phyloP scores from a whole-genome alignment of 768 basidiomycete genomes.

The Chiua virens region DNA sequence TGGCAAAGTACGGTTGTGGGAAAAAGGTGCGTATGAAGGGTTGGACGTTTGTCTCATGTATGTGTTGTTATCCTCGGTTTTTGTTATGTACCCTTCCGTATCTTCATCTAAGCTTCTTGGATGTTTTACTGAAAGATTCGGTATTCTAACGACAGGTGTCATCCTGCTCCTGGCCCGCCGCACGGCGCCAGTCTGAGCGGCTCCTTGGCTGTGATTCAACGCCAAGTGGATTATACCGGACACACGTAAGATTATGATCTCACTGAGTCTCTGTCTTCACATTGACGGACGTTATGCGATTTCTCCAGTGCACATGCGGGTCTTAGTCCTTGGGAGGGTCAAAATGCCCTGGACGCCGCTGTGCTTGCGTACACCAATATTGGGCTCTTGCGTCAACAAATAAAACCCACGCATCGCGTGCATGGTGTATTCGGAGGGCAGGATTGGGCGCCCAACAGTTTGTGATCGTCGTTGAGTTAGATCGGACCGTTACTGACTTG shows the following conservation, averaged over 20 bases:
- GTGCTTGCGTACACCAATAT: slow-evolving; percentile 80
- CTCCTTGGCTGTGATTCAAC: slow-evolving; percentile 60
- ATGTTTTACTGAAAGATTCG: background rate
- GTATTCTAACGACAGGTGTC: slow-evolving; percentile 62
- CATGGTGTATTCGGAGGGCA: slow-evolving; percentile 79
- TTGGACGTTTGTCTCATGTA: slow-evolving; percentile 79
- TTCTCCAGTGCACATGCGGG: slow-evolving; percentile 67
- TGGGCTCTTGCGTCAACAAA: slow-evolving; percentile 78
- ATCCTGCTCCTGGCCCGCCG: slow-evolving; percentile 75
- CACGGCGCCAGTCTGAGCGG: slow-evolving; percentile 61
- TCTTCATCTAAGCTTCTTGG: background rate
- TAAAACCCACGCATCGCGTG: slow-evolving; percentile 72
- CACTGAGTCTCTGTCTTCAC: background rate
- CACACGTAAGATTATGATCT: slow-evolving; percentile 53
- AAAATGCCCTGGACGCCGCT: slow-evolving; percentile 82
- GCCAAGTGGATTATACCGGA: slow-evolving; percentile 65
- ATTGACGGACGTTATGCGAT: background rate
- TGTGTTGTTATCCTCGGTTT: background rate
- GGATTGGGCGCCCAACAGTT: slow-evolving; percentile 74
- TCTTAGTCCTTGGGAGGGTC: slow-evolving; percentile 84
- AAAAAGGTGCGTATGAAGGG: slow-evolving; percentile 69
- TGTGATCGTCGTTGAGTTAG: slow-evolving; percentile 14
- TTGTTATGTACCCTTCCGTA: too few relatives aligned
- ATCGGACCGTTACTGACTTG: background rate
- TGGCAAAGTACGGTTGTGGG: slow-evolving; percentile 68